Percentiles rank a stretch among this genome's conserved stretches.
Conservation (phyloP, 2,329 filamentous ascomycete species). For the Cephalotrichum gorgonifer region DNA sequence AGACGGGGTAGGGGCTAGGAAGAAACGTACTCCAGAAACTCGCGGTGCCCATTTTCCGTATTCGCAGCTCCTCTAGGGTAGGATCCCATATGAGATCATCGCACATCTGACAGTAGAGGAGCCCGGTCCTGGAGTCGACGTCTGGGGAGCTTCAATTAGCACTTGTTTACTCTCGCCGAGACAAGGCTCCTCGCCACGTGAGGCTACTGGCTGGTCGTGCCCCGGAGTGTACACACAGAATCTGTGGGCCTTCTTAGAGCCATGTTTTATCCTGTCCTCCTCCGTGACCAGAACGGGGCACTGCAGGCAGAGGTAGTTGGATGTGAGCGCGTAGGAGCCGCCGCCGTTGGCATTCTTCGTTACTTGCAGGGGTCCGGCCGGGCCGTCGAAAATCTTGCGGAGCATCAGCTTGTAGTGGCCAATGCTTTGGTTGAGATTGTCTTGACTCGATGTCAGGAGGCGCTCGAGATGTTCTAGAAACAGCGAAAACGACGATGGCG, state of each 20-base stretch:
- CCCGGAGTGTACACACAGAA: conserved; percentile 48
- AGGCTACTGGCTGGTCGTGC: background rate
- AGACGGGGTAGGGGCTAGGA: background rate
- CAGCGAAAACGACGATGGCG: background rate
- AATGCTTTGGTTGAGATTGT: conserved; percentile 58
- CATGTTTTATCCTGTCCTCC: conserved; percentile 57
- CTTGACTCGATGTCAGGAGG: conserved; percentile 50
- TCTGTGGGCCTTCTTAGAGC: conserved; percentile 57
- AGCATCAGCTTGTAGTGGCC: conserved; percentile 64
- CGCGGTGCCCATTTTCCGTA: conserved; percentile 58
- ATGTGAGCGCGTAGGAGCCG: conserved; percentile 50
- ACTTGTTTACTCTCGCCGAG: background rate
- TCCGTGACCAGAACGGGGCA: conserved; percentile 60
- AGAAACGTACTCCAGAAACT: conserved; percentile 48
- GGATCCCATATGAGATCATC: conserved; percentile 77
- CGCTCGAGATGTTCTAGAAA: conserved; percentile 59
- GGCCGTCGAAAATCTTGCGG: conserved; percentile 54
- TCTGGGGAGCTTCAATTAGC: conserved; percentile 33
- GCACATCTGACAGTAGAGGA: conserved; percentile 72
- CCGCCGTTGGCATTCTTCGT: conserved; percentile 46
- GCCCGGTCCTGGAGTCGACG: conserved; percentile 66
- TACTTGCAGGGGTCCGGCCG: conserved; percentile 49
- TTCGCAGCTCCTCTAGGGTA: conserved; percentile 63
- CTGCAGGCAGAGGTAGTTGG: conserved; percentile 64
- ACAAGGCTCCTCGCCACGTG: conserved; percentile 15